Base-by-base conservation (phyloP, 768 basidiomycete genomes). In the Daedalea quercina region DNA sequence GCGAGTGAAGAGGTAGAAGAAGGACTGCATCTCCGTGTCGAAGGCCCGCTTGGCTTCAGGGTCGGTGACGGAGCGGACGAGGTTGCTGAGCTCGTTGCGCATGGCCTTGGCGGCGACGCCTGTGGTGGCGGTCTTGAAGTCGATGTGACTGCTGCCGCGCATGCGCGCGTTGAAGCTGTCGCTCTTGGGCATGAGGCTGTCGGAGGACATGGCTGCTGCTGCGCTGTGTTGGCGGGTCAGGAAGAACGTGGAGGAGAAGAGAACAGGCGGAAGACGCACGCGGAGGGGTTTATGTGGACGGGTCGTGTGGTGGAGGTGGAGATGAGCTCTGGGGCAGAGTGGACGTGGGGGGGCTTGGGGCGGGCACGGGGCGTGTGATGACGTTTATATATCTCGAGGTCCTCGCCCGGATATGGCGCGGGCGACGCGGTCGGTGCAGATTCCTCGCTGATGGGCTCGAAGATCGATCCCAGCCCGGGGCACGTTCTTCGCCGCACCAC, bases 31-130 rank as follows among this genome's bases (percentile, higher is more conserved):
- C 74, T 98, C 93, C 37, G 84, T 85, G 71, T 92, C 87, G 73
- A 97, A 96, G 11, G 85, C 94, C 85, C 87, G 91, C 75, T 88
- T 90, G 52, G 87, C 86, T 37, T 76, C 67, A 26, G 81, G 77
- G 58, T 97, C 90, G 57, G 82, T 76, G 66, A 95, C 89, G 56
- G 85, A 86, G 67, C 78, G 75, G 65, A 97, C 92, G 78, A 99
- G 89, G 65, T 82, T 82, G 70, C 87, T 87, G 73, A 99, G 87
- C 76, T 98, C 96, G 68, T 97, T 96, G 76, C 93, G 85, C 95
- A 97, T 97, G 52, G 93, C 78, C 76, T 96, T 97, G 83, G 80
- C 77, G 17, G 76, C 75, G 53, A 80, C 75, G 54, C 76, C 76
- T 11, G 77, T 79, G 35, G 73, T 94, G 58, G 95, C 95, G n/a